Evolutionary conservation across 805 yeast species (phyloP), one percentile per base, ranked within the genome.

Genomic region (Candida sanyiensis): DNA sequence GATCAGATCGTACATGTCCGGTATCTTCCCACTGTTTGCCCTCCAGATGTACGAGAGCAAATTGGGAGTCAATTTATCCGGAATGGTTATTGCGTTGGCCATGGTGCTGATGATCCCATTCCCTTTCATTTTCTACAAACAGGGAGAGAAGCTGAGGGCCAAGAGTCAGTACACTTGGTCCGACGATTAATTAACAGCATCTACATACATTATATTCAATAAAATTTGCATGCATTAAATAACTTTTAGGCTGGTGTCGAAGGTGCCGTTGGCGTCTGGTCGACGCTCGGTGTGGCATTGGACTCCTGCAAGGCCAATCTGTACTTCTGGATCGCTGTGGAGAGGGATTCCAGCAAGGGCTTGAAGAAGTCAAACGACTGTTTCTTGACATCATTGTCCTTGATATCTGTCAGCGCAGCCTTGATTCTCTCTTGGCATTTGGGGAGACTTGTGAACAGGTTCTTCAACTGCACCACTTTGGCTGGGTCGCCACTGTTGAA

Each of bases 31-130:
- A 2, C 54, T 77, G 21, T 77, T 77, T 53, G 77, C 78, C 2
- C 50, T 66, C 27, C 80, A 73, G 46, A 72, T 77, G 79, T 75
- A 73, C 52, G 66, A 68, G 44, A 39, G 40, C 15, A 59, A 64
- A 12, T 54, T 77, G 53, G 78, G 80, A 5, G 65, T 72, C 25
- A 69, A 75, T 44, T 79, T 80, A 80, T 83, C 83, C 3, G 61
- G 71, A 7, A 62, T 73, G 13, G 48, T 78, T 2, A 50, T 78
- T 33, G 82, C 72, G 0, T 70, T 73, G 51, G 48, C 75, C 7
- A 61, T 79, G 0, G 57, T 71, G 10, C 62, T 59, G 2, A 61
- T 79, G 64, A 64, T 75, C 12, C 75, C 77, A 0, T 70, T 74
- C 26, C 83, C 83, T 3, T 73, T 70, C 46, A 42, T 73, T 34